A percentile compares a stretch with the other conserved stretches of the same genome.
Evolutionary conservation across 768 basidiomycete genomes (phyloP).

Genomic region (Dentipellis sp.): DNA sequence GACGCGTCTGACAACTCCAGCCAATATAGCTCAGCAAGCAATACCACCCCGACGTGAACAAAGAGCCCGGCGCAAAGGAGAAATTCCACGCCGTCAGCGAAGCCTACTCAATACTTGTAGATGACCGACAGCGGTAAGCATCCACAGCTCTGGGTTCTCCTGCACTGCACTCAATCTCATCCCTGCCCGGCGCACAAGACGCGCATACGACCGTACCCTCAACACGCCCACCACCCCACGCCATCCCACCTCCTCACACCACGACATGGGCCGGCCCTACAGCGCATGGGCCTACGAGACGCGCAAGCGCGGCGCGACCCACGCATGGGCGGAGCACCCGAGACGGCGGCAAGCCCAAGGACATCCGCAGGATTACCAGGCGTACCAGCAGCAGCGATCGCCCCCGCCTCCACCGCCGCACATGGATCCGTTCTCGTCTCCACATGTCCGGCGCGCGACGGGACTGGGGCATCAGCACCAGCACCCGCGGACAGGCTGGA

Average conservation of each 20-base stretch:
- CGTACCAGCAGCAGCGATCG: conserved; percentile 16
- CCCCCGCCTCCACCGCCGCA: conserved; percentile 7
- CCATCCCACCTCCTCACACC: conserved; percentile 6
- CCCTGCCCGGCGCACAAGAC: conserved; percentile 12
- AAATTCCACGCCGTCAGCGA: conserved; percentile 39
- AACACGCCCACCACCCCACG: background rate
- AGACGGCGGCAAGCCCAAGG: background rate
- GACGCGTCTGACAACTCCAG: background rate
- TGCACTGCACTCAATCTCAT: no score
- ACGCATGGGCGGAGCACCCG: conserved; percentile 25
- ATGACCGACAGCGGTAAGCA: conserved; percentile 35
- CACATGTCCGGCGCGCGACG: background rate
- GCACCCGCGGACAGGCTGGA: conserved; percentile 9
- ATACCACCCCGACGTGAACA: conserved; percentile 36
- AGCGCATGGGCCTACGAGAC: conserved; percentile 20
- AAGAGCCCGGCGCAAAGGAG: conserved; percentile 27
- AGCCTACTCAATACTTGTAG: conserved; percentile 35
- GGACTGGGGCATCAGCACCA: background rate
- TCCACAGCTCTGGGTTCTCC: no score
- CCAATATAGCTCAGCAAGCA: conserved; percentile 34
- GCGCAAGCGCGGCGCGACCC: conserved; percentile 24
- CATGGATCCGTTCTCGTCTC: background rate
- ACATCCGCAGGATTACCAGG: conserved; percentile 19
- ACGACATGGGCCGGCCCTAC: conserved; percentile 7
- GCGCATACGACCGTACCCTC: conserved; percentile 26